A percentile compares a stretch with the other conserved stretches of the same genome.
Conservation (phyloP, 352 stramenopile species). For the Thalassiosira sp. region DNA sequence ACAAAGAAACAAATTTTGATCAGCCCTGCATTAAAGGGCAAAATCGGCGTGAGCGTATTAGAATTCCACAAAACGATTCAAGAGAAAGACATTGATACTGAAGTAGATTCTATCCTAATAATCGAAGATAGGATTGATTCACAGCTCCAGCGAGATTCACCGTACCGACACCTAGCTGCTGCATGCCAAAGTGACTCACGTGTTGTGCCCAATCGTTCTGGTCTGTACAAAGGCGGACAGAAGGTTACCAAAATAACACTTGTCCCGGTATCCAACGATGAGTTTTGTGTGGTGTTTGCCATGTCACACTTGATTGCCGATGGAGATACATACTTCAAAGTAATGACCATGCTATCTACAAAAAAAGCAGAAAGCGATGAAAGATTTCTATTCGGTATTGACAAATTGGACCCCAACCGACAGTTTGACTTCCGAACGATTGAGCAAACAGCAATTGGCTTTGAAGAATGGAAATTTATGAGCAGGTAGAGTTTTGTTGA, state of each 20-base stretch:
- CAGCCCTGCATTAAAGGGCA: background rate
- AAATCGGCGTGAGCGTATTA: background rate
- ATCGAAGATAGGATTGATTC: background rate
- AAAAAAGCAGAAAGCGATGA: background rate
- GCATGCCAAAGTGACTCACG: background rate
- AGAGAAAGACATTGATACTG: background rate
- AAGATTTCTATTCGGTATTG: background rate
- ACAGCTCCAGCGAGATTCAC: background rate
- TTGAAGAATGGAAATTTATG: background rate
- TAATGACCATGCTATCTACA: constrained; percentile 1
- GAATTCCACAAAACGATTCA: background rate
- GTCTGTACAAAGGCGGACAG: background rate
- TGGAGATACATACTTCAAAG: background rate
- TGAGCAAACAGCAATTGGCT: background rate
- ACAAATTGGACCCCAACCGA: background rate
- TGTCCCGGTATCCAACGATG: background rate
- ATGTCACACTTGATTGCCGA: constrained; percentile 3
- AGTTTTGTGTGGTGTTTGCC: constrained; percentile 1
- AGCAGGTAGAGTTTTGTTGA: no score
- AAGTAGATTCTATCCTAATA: background rate
- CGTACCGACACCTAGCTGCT: background rate
- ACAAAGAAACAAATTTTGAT: background rate
- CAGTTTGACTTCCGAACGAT: background rate
- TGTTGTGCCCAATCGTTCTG: background rate
- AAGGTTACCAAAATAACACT: constrained; percentile 1